Conservation (phyloP, 352 stramenopile species). For the Globisporangium okanoganense region DNA sequence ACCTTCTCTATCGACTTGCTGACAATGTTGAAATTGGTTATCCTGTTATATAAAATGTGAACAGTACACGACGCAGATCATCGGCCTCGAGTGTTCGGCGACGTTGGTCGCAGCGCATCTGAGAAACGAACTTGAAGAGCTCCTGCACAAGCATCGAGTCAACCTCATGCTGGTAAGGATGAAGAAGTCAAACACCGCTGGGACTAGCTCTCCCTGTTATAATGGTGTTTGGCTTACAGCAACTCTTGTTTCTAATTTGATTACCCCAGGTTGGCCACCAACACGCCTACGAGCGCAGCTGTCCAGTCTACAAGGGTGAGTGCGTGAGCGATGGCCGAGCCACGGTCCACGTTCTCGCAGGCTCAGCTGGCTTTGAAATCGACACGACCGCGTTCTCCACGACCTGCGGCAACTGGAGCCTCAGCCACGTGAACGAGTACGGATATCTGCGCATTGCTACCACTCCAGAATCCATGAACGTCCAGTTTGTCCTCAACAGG, state of each 20-base stretch:
- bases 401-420: constrained; percentile 62
- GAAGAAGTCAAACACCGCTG: no score
- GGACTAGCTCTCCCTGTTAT: no score
- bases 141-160: constrained; percentile 79
- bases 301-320: constrained; percentile 61
- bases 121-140: constrained; percentile 85
- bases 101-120: constrained; percentile 75
- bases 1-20: not conserved
- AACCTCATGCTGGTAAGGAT: constrained; percentile 87
- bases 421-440: constrained; percentile 61
- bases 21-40: not conserved
- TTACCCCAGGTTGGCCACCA: constrained; percentile 87
- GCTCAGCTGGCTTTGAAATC: constrained; percentile 66
- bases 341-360: constrained; percentile 74
- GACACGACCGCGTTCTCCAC: constrained; percentile 46
- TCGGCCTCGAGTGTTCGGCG: constrained; percentile 8
- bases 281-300: constrained; percentile 89
- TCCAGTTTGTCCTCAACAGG: constrained; percentile 70
- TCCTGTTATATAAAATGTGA: not conserved
- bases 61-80: constrained; percentile 1
- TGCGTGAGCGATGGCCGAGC: constrained; percentile 51
- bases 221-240: no score
- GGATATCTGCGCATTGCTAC: constrained; percentile 56
- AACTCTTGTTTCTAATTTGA: no score
- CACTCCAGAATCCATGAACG: constrained; percentile 30